Base-by-base conservation (phyloP, 2,329 filamentous ascomycete genomes). In the Eurotiales sp. region DNA sequence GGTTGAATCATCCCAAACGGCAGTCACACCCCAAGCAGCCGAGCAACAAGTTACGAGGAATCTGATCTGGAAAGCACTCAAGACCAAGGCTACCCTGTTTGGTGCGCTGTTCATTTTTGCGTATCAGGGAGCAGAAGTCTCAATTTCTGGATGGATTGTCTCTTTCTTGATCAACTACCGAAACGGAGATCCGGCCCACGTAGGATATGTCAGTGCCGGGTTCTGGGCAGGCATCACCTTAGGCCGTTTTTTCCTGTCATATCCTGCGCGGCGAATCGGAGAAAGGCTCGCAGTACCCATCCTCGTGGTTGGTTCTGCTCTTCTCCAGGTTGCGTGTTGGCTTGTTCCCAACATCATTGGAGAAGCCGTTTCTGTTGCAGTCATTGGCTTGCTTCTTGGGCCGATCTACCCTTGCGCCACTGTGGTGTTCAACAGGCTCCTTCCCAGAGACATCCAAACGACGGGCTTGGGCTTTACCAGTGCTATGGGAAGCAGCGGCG, bases 81-180 rank as follows among this genome's bases (percentile, higher is more conserved):
- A 71, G 52, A 78, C 77, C 58, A 72, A 69, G 27, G 77, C 84
- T 4, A 88, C 90, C 0, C 69, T 93, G 1, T 76, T 93, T 0
- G 87, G 88, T 3, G 85, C 88, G 0, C 67, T 89, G 8, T 93
- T 93, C 73, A 87, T 93, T 66, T 93, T 95, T 66, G 82, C 84
- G 22, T 95, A 95, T 67, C 88, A 93, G 68, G 89, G 88, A 29
- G 86, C 87, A 30, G 89, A 95, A 69, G 88, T 95, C 14, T 85
- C 84, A 12, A 88, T 92, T 57, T 88, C 86, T 0, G 88, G 89
- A 48, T 95, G 89, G 90, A 85, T 92, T 44, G 90, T 92, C 55
- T 90, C 86, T 2, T 95, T 91, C 72, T 74, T 95, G 34, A 90
- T 93, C 67, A 79, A 80, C 45, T 80, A 83, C 56, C 84, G 88